Evolutionary conservation across 257 asterid genomes (phyloP).

Genomic region (Solanum gandarillasii): DNA sequence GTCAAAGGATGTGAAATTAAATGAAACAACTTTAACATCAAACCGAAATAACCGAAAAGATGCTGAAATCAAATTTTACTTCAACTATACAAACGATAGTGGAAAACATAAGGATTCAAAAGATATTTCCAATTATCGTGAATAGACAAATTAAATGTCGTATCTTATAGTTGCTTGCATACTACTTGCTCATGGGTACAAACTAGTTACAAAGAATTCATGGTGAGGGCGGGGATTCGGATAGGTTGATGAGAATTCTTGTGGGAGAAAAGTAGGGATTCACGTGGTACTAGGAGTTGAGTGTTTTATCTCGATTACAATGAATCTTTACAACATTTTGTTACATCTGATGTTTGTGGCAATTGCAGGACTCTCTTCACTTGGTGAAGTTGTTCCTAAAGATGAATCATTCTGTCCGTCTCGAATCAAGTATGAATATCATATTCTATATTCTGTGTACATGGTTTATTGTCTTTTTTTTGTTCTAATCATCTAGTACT

Average conservation of each 20-base stretch:
- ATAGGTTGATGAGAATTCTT: background rate
- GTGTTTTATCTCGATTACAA: background rate
- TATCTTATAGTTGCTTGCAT: background rate
- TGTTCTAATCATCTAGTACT: conserved; percentile 16
- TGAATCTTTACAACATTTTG: background rate
- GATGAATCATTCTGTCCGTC: conserved; percentile 61
- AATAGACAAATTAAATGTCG: background rate
- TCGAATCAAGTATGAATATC: conserved; percentile 54
- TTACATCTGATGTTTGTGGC: conserved; percentile 7
- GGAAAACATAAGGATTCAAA: background rate
- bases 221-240: background rate
- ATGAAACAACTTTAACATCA: background rate
- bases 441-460: background rate
- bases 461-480: background rate
- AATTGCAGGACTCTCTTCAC: conserved; percentile 24
- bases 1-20: background rate
- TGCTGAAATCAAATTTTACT: background rate
- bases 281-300: background rate
- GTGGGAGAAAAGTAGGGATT: background rate
- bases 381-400: conserved; percentile 57
- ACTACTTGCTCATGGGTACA: background rate
- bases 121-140: background rate
- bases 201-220: background rate
- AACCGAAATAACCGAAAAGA: background rate
- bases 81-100: background rate